Evolutionary conservation across 1,284 basidiomycete genomes (phyloP), one percentile per base, ranked within the genome.

Genomic region (Austroboletus niveus): DNA sequence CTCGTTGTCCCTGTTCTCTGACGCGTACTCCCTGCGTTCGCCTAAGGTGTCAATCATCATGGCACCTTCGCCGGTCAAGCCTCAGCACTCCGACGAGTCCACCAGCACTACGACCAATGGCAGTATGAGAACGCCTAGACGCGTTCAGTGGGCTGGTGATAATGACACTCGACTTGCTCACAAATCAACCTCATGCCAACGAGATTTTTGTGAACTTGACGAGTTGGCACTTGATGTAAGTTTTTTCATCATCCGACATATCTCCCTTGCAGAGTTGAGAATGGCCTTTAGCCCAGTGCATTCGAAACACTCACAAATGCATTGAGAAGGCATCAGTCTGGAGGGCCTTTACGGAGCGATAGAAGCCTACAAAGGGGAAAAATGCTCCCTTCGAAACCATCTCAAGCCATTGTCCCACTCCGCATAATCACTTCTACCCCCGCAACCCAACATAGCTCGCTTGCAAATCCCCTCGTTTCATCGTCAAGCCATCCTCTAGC

Each of bases 251-350:
- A 24, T 24, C 22, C 22, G 22, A 24, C 42, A 15, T 39, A 47
- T 17, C 20, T 4, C 41, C 29, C 47, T 48, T 24, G 7, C 11
- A 12, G 6, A 14, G 24, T 51, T 60, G 48, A 63, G 20, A 35
- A 32, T 5, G 2, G n/a, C 43, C 9, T 17, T 5, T 54, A 85
- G 83, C 76, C 78, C 4, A 61, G 70, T 42, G 74, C 79, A 3
- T 83, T 85, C 49, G 69, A 76, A 51, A 75, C 68, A 8, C 73
- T 85, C n/a, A 75, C 70, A 10, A 60, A 64, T 47, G 76, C 75
- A 3, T 65, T 79, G 29, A 73, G 75, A 52, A 68, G 61, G 30
- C 74, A 77, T 49, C 53, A 46, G 41, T 60, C 62, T 5, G 27
- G 29, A 8, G 65, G 64, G 15, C 60, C 58, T 50, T 43, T 57